Conservation (phyloP, 2,329 filamentous ascomycete species). For the Aspergillus sp. region DNA sequence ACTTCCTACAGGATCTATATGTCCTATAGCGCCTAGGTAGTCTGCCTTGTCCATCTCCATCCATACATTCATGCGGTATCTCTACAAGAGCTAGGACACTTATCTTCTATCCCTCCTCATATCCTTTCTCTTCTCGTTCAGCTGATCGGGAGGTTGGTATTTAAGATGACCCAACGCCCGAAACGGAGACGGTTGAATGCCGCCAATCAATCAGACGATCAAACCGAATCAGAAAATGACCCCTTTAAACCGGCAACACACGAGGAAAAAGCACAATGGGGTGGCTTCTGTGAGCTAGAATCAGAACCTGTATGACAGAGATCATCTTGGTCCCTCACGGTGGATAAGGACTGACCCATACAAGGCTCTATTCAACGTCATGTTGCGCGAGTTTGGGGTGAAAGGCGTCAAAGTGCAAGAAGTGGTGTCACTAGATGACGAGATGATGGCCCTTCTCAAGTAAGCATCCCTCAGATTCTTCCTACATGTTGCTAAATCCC, state of each 20-base stretch:
- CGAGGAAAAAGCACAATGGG: constrained; percentile 44
- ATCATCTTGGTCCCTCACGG: neutral
- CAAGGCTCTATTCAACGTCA: constrained; percentile 80
- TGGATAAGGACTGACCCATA: neutral
- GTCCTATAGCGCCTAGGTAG: no score
- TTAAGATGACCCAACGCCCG: constrained; percentile 26
- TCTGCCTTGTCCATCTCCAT: no score
- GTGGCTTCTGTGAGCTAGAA: constrained; percentile 68
- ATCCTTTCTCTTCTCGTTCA: no score
- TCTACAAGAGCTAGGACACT: no score
- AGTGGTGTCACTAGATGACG: constrained; percentile 69
- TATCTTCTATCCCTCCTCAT: no score
- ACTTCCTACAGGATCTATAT: no score
- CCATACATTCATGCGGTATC: no score
- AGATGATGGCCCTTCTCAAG: constrained; percentile 63
- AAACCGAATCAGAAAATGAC: neutral
- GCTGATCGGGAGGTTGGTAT: neutral
- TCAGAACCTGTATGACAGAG: constrained; percentile 72
- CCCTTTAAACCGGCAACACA: constrained; percentile 31
- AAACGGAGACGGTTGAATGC: constrained; percentile 30
- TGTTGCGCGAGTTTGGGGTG: constrained; percentile 77
- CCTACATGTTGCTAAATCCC: neutral
- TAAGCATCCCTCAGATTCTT: constrained; percentile 37
- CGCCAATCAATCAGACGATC: neutral
- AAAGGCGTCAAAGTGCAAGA: constrained; percentile 72